Base-by-base conservation (phyloP, 176 grass and related monocot species). In the Calamus simplicifolius region DNA sequence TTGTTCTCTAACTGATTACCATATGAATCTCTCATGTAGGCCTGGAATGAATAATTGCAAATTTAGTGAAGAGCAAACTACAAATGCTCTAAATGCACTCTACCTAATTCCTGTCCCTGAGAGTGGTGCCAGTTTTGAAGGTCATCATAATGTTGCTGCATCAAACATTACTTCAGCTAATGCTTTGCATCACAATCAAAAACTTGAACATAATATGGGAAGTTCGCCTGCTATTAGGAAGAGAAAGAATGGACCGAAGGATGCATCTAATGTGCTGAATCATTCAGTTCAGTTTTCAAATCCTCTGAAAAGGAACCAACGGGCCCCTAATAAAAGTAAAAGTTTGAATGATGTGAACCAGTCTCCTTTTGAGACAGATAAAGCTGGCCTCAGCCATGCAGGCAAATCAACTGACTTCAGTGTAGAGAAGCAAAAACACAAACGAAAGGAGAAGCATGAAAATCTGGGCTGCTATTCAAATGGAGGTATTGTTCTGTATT, bases 1-100 rank as follows among this genome's bases (percentile, higher is more conserved):
- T 26, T 63, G 19, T 52, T 65, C 59, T 18, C 64, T 81, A 60
- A 60, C 63, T 57, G 73, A 56, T 48, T 19, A 59, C 50, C 54
- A 52, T 31, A 59, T 29, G 1, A 57, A 30, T 48, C 61, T 64
- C 25, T 75, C 89, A 60, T 85, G 66, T 72, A 98, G 93, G 57
- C 87, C 87, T 70, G 81, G 87, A 61, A 76, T 75, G 88, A 98
- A 98, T 72, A 80, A 79, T 54, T 97, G 92, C 38, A 87, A 90
- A 16, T 52, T 97, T 69, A 80, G 77, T 58, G 92, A 90, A 73
- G 83, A 97, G 71, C 87, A 90, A 55, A 97, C 92, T 48, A 91
- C 81, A n/a, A 81, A 83, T 79, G 92, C 83, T 69, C 66, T 89
- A 48, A 87, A 85, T 85, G 78, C 75, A 62, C 80, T 96, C 25